Percentiles rank a stretch among this genome's conserved stretches.
Conservation (phyloP, 805 yeast species). For the Ogataea sp. region DNA sequence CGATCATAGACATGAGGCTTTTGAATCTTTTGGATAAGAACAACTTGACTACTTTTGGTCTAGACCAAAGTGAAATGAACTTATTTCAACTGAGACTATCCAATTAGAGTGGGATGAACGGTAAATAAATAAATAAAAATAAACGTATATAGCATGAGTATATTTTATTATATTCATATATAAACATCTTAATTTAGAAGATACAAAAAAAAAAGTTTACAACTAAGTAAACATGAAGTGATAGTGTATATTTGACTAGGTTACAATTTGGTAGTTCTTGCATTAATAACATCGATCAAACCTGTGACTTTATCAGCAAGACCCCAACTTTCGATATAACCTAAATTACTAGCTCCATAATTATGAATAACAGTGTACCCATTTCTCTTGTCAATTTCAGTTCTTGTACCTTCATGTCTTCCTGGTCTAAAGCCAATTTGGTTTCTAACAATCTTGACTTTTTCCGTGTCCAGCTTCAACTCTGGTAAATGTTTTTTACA, state of each 20-base stretch:
- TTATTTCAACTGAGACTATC: conserved; percentile 7
- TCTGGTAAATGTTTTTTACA: conserved; percentile 47
- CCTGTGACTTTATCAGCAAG: conserved; percentile 34
- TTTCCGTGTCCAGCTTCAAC: conserved; percentile 28
- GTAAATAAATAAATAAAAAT: no score
- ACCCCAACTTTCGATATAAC: conserved; percentile 62
- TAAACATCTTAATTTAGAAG: neutral
- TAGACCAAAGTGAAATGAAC: conserved; percentile 38
- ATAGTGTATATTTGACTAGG: no score
- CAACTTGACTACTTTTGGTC: conserved; percentile 28
- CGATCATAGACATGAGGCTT: conserved; percentile 26
- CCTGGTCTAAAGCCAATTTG: conserved; percentile 71
- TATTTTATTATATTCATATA: no score
- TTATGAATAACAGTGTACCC: conserved; percentile 39
- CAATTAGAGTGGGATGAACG: neutral
- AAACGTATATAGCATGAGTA: no score
- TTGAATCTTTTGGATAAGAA: conserved; percentile 21
- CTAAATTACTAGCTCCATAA: conserved; percentile 68
- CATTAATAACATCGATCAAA: conserved; percentile 10
- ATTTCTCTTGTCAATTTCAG: conserved; percentile 26
- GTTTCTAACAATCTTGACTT: conserved; percentile 37
- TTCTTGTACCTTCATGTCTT: conserved; percentile 45
- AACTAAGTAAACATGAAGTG: no score
- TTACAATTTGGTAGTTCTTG: neutral
- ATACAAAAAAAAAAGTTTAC: neutral